These are phyloP conservation scores for Phialophora macrospora DNA, from an alignment of 2,329 filamentous ascomycete genomes.

Conservation along the genomic window DNA sequence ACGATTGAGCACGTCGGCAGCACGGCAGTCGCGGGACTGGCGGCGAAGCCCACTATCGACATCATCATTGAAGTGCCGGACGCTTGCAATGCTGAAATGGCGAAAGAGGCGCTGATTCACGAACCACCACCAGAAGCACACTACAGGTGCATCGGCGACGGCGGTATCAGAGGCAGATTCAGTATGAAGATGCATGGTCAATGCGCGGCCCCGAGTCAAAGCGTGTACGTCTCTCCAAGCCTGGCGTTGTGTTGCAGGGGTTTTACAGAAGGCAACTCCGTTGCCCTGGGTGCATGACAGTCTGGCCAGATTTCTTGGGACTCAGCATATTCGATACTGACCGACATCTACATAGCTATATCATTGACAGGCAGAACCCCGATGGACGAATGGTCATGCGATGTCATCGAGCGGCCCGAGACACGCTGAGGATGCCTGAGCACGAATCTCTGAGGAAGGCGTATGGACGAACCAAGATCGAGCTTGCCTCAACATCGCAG, in stretches of 20 bases:
- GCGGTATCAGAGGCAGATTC: conserved; percentile 37
- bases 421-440: conserved; percentile 25
- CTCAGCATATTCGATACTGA: background rate
- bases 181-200: conserved; percentile 33
- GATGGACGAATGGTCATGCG: conserved; percentile 33
- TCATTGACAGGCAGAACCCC: conserved; percentile 5
- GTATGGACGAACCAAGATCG: conserved; percentile 37
- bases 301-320: background rate
- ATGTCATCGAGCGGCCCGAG: conserved; percentile 34
- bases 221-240: conserved; percentile 35
- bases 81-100: conserved; percentile 19
- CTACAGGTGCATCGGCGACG: conserved; percentile 38
- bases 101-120: conserved; percentile 34
- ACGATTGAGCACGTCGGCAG: conserved; percentile 39
- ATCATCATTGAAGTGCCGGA: conserved; percentile 35
- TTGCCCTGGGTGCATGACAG: background rate
- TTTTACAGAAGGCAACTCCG: background rate
- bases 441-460: conserved; percentile 32
- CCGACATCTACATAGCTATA: background rate
- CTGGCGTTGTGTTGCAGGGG: background rate
- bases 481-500: conserved; percentile 33
- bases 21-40: conserved; percentile 34
- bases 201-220: conserved; percentile 22
- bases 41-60: conserved; percentile 39
- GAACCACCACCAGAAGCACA: conserved; percentile 33